Evolutionary conservation across 176 grass and related monocot species (phyloP), one percentile per base, ranked within the genome.

Genomic region (Lolium rigidum): DNA sequence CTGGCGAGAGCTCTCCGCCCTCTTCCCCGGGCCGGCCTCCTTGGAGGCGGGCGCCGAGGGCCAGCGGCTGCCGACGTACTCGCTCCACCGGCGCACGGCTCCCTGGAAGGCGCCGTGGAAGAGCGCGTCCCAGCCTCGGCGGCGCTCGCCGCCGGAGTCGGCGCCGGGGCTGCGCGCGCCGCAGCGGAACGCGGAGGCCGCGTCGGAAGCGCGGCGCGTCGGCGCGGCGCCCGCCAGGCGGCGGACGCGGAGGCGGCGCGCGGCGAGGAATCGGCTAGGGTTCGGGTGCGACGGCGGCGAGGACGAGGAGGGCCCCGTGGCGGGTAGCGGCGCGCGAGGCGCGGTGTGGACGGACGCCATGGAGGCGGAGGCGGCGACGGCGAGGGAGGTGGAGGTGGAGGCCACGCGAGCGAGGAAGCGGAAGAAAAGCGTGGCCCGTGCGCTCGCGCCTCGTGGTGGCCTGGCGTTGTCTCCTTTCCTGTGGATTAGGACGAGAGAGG

Each of bases 41-140:
- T 79, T 81, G 31, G 20, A 71, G 0, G 80, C 37, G 25, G 63
- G 44, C 56, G 72, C 24, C 24, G 65, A 74, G 64, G 89, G 85
- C 86, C 90, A 90, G 82, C 87, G 80, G 70, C 83, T 80, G 25
- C 84, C 86, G 44, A 98, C 76, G 75, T 92, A 92, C 31, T 96
- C 90, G 47, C 75, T 81, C 83, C 93, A 94, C 76, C 84, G 85
- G 64, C 93, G 94, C 48, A 89, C 88, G 24, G 88, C 96, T 12
- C 82, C 82, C 38, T 80, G 80, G 41, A 92, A 78, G 24, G 88
- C 94, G 13, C 92, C 90, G 56, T 94, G 82, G 68, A 98, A 82
- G 44, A 92, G 85, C 54, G 91, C 74, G 70, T 98, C 86, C 97
- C 97, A 98, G 7, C 97, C 86, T 12, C 90, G 63, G 14, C 81